Evolutionary conservation across 345 rosid species (phyloP), one percentile per base, ranked within the genome.

Genomic region (Eucalyptus tenuipes): DNA sequence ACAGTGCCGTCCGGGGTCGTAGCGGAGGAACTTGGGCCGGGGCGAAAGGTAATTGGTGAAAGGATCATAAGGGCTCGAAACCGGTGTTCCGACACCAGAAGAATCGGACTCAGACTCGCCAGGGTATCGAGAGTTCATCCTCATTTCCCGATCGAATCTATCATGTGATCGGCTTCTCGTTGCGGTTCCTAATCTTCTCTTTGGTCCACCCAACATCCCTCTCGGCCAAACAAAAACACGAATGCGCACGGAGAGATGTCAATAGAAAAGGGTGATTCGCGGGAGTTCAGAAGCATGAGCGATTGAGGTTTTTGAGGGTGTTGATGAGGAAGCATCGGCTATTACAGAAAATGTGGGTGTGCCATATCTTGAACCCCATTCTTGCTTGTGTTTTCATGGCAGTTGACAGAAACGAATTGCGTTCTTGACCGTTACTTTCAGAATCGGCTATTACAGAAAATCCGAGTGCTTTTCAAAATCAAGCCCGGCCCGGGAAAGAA

Each of bases 11-110:
- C 87, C 87, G 6, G 95, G 94, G 53, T 92, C 82, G 12, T 92
- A 92, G 24, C 92, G 88, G 68, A 92, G 91, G 88, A 93, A 94
- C 86, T 52, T 85, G 90, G 94, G 94, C 93, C 95, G 90, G 10
- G 93, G 94, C 13, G 90, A 89, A 33, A 89, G 93, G 85, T 84
- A 88, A 90, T 87, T 91, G 8, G 44, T 89, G 52, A 52, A 86
- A 52, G 92, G 93, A 52, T 91, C 93, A 87, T 89, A 91, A 90
- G 91, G 88, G 25, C 79, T 55, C 17, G 87, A 86, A 7, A 10
- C 6, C 44, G 57, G 25, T 10, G 18, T 24, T 31, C 55, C 86
- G 3, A 47, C 64, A 7, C 25, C 11, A 4, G 64, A 50, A 20
- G 82, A 11, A 75, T 40, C 84, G 27, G 29, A 22, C 16, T 75